phyloP scores from a whole-genome alignment of 345 rosid species.

The Gynandropsis gynandra region DNA sequence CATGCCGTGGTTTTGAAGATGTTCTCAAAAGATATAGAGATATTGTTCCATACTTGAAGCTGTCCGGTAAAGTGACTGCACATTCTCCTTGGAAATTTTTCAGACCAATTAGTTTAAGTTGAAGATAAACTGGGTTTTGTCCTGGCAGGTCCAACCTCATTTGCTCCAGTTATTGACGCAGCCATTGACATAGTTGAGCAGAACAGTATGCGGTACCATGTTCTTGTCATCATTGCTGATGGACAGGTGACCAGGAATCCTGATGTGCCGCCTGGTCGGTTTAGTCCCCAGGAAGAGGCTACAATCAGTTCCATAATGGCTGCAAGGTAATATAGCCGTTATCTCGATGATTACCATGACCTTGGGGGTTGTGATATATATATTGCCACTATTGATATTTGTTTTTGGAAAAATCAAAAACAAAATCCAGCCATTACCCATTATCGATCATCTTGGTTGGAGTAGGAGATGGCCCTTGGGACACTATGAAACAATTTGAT shows the following conservation, averaged over 20 bases:
- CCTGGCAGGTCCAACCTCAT: slow-evolving; percentile 81
- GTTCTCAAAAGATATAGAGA: slow-evolving; percentile 67
- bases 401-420: background rate
- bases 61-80: slow-evolving; percentile 53
- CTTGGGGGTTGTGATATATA: no score
- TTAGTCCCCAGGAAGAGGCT: slow-evolving; percentile 78
- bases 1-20: slow-evolving; percentile 73
- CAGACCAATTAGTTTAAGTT: no score
- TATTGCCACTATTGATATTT: slow-evolving; percentile 7
- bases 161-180: slow-evolving; percentile 80
- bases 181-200: slow-evolving; percentile 76
- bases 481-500: slow-evolving; percentile 80
- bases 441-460: slow-evolving; percentile 88
- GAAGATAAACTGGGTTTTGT: no score
- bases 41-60: slow-evolving; percentile 60
- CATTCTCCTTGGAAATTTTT: background rate
- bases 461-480: slow-evolving; percentile 99
- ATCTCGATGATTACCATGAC: background rate
- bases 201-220: slow-evolving; percentile 75
- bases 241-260: slow-evolving; percentile 89
- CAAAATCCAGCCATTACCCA: slow-evolving; percentile 52
- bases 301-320: slow-evolving; percentile 74
- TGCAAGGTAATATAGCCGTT: slow-evolving; percentile 55
- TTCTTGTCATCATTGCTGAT: slow-evolving; percentile 86
- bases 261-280: slow-evolving; percentile 46